Base-by-base conservation (phyloP, 352 stramenopile genomes). In the Globisporangium acanthophoron region DNA sequence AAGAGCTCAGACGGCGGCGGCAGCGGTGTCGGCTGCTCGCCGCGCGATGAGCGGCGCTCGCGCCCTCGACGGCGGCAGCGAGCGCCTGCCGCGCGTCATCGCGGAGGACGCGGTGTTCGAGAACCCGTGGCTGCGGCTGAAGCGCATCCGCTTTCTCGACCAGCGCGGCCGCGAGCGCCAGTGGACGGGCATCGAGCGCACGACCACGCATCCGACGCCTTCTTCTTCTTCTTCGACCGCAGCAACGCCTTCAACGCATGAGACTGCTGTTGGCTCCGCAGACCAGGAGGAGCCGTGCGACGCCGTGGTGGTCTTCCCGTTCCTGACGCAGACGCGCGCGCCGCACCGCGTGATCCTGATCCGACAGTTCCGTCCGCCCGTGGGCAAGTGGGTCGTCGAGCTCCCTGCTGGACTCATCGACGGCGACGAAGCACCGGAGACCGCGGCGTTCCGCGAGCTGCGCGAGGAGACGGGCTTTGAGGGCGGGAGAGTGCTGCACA, bases 371-470 rank as follows among this genome's bases (percentile, higher is more conserved):
- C 85, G 93, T 15, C 91, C 91, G 18, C 84, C 91, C 3, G 78
- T 90, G 5, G 80, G 80, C 51, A 75, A 81, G 45, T 94, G 82
- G 70, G 93, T 94, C 24, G 64, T 98, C 45, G 91, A 98, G 69
- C 77, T 97, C 16, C 91, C 91, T 1, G 90, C 91, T 11, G 90
- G 93, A 15, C 78, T 98, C 24, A 97, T 98, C 64, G 93, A 97
- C 64, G 64, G 63, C 18, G 70, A 76, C 11, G 90, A 98, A 59
- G 75, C 75, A 1, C 73, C 84, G 0, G 85, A 87, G 53, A 46
- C 66, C 29, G 88, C 91, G 1, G 93, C 90, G 6, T 64, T 83
- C 29, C 66, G 90, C 6, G 90, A 98, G 67, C 74, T 98, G 9
- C 63, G 72, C 1, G 91, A 98, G 70, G 91, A 97, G 67, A 98